These are phyloP conservation scores for Leucaena leucocephala DNA, from an alignment of 306 rosid species.

Conservation along the genomic window DNA sequence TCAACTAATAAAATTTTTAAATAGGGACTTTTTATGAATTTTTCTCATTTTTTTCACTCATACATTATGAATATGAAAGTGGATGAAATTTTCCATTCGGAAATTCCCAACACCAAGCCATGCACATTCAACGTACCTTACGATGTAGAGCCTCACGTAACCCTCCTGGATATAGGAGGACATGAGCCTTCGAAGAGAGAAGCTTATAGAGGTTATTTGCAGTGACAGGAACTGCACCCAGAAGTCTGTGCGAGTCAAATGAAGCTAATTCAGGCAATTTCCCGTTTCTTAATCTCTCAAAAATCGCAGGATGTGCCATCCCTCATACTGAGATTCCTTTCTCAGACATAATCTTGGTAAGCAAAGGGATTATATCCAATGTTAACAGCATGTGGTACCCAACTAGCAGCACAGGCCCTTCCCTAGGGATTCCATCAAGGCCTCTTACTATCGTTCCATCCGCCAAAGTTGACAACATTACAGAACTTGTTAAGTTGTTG, in stretches of 20 bases:
- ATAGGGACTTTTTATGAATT: too few species aligned
- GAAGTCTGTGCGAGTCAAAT: constrained; percentile 57
- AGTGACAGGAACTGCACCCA: constrained; percentile 89
- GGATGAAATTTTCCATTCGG: too few species aligned
- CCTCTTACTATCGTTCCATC: constrained; percentile 77
- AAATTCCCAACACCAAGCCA: too few species aligned
- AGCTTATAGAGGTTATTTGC: constrained; percentile 70
- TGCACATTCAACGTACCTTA: constrained; percentile 52
- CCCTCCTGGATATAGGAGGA: constrained; percentile 86
- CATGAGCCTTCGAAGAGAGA: constrained; percentile 77
- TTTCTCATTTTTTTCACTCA: too few species aligned
- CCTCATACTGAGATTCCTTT: constrained; percentile 68
- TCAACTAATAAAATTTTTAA: too few species aligned
- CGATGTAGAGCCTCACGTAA: constrained; percentile 95
- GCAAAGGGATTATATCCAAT: constrained; percentile 59
- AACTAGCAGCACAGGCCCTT: constrained; percentile 90
- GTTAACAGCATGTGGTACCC: constrained; percentile 94
- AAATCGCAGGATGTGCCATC: constrained; percentile 82
- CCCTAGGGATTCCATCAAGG: constrained; percentile 81
- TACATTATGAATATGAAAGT: too few species aligned
- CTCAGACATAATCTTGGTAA: constrained; percentile 47
- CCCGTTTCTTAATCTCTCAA: constrained; percentile 48
- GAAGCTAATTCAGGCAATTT: constrained; percentile 50
- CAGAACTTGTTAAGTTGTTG: constrained; percentile 56
- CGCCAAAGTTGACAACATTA: constrained; percentile 79